Conservation (phyloP, 352 stramenopile genomes). For the Pythium guiyangense region DNA sequence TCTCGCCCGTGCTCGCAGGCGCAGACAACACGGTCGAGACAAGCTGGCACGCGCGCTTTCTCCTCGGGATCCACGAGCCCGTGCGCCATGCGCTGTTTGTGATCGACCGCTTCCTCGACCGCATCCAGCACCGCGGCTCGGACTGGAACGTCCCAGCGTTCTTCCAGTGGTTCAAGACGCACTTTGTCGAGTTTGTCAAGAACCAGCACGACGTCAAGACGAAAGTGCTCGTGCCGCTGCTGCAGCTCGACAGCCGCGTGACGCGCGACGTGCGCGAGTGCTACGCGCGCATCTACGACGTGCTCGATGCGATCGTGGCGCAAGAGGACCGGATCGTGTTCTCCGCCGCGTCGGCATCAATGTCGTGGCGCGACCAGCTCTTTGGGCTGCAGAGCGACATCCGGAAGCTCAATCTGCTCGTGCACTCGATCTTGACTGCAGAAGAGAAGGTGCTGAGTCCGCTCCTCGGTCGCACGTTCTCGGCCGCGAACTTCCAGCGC, state of each 20-base stretch:
- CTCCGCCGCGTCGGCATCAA: slow-evolving; percentile 36
- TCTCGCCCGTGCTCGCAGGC: slow-evolving; percentile 54
- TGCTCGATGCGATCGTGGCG: slow-evolving; percentile 52
- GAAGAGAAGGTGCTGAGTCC: slow-evolving; percentile 65
- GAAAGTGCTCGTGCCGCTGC: slow-evolving; percentile 52
- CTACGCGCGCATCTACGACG: slow-evolving; percentile 61
- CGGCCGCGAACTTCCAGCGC: slow-evolving; percentile 57
- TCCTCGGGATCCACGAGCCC: slow-evolving; percentile 74
- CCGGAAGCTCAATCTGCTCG: slow-evolving; percentile 60
- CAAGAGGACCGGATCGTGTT: slow-evolving; percentile 55
- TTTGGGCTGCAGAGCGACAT: slow-evolving; percentile 61
- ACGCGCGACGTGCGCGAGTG: slow-evolving; percentile 58
- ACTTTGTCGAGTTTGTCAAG: slow-evolving; percentile 78
- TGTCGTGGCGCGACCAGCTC: slow-evolving; percentile 42
- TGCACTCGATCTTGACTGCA: slow-evolving; percentile 59
- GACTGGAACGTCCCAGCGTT: slow-evolving; percentile 67
- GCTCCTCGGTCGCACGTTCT: slow-evolving; percentile 61
- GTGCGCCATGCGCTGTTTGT: slow-evolving; percentile 78
- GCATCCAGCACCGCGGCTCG: slow-evolving; percentile 38
- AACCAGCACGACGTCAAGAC: slow-evolving; percentile 70
- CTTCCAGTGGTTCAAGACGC: slow-evolving; percentile 74
- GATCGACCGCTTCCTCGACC: slow-evolving; percentile 76
- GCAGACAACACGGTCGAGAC: slow-evolving; percentile 39
- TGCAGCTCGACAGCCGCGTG: slow-evolving; percentile 53
- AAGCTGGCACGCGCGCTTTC: slow-evolving; percentile 73